Evolutionary conservation across 2,329 filamentous ascomycete genomes (phyloP), one percentile per base, ranked within the genome.

Genomic region (Dactylellina drechsleri): DNA sequence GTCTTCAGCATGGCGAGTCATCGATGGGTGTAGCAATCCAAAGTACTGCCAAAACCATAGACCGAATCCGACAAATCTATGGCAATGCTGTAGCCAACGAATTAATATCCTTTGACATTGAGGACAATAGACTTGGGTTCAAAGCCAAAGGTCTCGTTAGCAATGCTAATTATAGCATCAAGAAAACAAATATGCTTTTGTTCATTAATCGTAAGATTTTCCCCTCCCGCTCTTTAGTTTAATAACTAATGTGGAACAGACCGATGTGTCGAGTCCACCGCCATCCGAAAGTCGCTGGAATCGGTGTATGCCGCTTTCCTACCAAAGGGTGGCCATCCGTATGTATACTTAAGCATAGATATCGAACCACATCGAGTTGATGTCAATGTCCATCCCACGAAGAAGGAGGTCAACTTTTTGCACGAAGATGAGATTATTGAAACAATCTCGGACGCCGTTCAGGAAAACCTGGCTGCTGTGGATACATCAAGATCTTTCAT

Each of bases 341-440:
- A 98, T 81, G 85, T 94, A 68, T 99, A 99, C 80, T 85, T 99
- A 26, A 95, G 90, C 80, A 86, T 99, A 1, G 91, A 97, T 73
- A 96, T 99, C 68, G 93, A 98, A 78, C 94, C 95, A 0, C 88
- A 91, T 26, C 87, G 94, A 62, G 92, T 99, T 2, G 95, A 99
- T 81, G 96, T 99, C 80, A 99, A 99, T 79, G 91, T 99, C 0
- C 95, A 99, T 81, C 95, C 95, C 0, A 99, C 95, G 0, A 99
- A 99, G 82, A 87, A 92, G 59, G 94, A 99, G 81, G 95, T 99
- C 18, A 95, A 98, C 80, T 98, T 99, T 79, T 85, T 99, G 20
- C 97, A 98, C 76, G 95, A 99, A 81, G 95, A 99, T 77, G 95
- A 99, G 79, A 96, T 99, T 53, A 91, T 95, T 54, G 91, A 95